These are phyloP conservation scores for Geranium brycei DNA, from an alignment of 345 rosid genomes.

Conservation along the genomic window DNA sequence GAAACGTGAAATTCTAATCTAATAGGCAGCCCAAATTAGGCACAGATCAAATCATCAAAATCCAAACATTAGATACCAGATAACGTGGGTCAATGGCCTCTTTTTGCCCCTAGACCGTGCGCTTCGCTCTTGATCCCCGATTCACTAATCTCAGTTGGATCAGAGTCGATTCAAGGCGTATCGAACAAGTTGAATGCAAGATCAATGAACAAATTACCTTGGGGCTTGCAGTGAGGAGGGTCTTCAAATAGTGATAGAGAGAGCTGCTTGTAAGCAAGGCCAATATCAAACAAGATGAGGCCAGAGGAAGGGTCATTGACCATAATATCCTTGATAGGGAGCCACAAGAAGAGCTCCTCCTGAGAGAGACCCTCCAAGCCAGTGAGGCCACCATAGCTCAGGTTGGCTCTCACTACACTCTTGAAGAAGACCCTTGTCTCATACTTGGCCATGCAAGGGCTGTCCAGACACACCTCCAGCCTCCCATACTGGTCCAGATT, in stretches of 20 bases:
- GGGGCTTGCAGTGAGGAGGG: constrained; percentile 70
- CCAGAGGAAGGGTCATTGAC: constrained; percentile 78
- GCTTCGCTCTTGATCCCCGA: too few species aligned
- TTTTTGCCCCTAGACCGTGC: too few species aligned
- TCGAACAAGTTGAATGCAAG: too few species aligned
- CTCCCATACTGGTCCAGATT: constrained; percentile 34
- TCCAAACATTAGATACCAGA: too few species aligned
- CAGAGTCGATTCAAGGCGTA: too few species aligned
- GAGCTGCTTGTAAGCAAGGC: constrained; percentile 67
- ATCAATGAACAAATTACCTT: constrained; percentile 16
- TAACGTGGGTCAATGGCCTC: too few species aligned
- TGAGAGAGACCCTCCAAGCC: constrained; percentile 68
- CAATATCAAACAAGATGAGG: constrained; percentile 66
- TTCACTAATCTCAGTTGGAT: too few species aligned
- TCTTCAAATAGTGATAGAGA: constrained; percentile 80
- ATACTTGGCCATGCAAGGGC: constrained; percentile 63
- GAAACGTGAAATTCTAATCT: too few species aligned
- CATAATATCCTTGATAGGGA: constrained; percentile 64
- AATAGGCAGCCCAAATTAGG: too few species aligned
- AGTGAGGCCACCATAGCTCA: constrained; percentile 70
- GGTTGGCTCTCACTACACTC: constrained; percentile 57
- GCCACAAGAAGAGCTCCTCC: constrained; percentile 79
- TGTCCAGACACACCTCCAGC: constrained; percentile 48
- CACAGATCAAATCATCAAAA: too few species aligned
- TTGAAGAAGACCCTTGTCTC: constrained; percentile 63